These are phyloP conservation scores for Blastobotrys chiropterorum DNA, from an alignment of 805 yeast genomes.

Conservation along the genomic window DNA sequence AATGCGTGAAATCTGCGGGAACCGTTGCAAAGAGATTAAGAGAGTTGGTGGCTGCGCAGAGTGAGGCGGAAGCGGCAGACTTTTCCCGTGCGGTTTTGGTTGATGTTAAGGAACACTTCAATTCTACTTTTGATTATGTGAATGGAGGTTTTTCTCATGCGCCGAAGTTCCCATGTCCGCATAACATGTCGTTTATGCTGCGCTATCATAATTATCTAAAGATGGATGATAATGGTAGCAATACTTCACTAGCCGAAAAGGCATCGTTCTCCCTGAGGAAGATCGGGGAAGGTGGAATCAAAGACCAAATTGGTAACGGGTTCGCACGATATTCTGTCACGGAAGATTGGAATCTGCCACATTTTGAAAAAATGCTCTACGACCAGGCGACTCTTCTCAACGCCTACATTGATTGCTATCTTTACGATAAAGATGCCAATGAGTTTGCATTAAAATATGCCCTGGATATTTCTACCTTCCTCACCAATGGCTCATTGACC, in stretches of 20 bases:
- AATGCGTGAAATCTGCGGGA: slow-evolving; percentile 26
- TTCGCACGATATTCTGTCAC: slow-evolving; percentile 34
- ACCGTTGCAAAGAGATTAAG: slow-evolving; percentile 21
- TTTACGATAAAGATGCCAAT: slow-evolving; percentile 16
- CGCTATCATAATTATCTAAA: slow-evolving; percentile 13
- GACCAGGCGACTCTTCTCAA: slow-evolving; percentile 33
- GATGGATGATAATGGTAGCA: slow-evolving; percentile 12
- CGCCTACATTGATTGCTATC: slow-evolving; percentile 28
- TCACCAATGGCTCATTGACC: slow-evolving; percentile 22
- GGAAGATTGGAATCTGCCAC: slow-evolving; percentile 36
- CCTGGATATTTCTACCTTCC: slow-evolving; percentile 21
- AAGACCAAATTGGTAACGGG: slow-evolving; percentile 35
- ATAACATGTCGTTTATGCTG: slow-evolving; percentile 25
- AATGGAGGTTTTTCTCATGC: slow-evolving; percentile 32
- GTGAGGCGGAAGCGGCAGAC: slow-evolving; percentile 14
- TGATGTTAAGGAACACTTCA: slow-evolving; percentile 25
- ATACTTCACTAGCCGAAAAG: slow-evolving; percentile 12
- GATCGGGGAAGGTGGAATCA: slow-evolving; percentile 33
- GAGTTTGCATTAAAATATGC: slow-evolving; percentile 19
- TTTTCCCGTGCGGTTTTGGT: slow-evolving; percentile 12
- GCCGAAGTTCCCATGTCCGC: slow-evolving; percentile 34
- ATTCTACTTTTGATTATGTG: slow-evolving; percentile 21
- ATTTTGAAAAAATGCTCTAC: slow-evolving; percentile 34
- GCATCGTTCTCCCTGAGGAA: slow-evolving; percentile 25
- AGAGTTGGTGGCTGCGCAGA: slow-evolving; percentile 22